phyloP scores from a whole-genome alignment of 169 alveolate genomes.

The Eimeria sp. region DNA sequence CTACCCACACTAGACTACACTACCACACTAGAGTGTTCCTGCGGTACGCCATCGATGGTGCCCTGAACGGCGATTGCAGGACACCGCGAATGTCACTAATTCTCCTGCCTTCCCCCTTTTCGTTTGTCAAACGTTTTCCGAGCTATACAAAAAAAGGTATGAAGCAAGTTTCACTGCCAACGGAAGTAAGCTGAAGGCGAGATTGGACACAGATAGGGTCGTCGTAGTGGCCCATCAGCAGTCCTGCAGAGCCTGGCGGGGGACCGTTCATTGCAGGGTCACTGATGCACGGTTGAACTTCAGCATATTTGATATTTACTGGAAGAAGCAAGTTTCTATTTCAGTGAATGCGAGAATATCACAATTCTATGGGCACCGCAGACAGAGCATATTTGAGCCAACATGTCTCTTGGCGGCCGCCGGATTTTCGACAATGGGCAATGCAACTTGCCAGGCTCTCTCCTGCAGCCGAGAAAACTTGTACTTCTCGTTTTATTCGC shows the following conservation, averaged over 20 bases:
- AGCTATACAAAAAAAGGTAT: neutral
- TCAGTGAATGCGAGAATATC: neutral
- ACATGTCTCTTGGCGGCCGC: conserved; percentile 4
- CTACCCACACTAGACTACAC: too few species aligned
- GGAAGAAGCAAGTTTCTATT: neutral
- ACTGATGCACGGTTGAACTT: neutral
- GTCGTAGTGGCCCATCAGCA: neutral
- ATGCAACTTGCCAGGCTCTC: neutral
- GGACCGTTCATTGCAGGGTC: neutral
- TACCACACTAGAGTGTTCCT: neutral
- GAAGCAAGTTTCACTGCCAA: neutral
- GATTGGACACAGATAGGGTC: neutral
- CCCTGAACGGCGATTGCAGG: neutral
- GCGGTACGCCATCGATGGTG: neutral
- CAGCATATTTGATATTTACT: neutral
- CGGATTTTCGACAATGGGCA: neutral
- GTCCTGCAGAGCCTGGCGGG: neutral
- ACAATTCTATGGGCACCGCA: neutral
- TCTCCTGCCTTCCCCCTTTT: neutral
- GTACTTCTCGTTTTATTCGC: neutral
- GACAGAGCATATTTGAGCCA: neutral
- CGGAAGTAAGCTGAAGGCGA: neutral
- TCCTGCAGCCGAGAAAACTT: neutral
- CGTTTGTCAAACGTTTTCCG: neutral
- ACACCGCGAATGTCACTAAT: neutral